Evolutionary conservation across 192 early-diverging fungal genomes (phyloP).

Genomic region (Thoreauomyces humboldtii): DNA sequence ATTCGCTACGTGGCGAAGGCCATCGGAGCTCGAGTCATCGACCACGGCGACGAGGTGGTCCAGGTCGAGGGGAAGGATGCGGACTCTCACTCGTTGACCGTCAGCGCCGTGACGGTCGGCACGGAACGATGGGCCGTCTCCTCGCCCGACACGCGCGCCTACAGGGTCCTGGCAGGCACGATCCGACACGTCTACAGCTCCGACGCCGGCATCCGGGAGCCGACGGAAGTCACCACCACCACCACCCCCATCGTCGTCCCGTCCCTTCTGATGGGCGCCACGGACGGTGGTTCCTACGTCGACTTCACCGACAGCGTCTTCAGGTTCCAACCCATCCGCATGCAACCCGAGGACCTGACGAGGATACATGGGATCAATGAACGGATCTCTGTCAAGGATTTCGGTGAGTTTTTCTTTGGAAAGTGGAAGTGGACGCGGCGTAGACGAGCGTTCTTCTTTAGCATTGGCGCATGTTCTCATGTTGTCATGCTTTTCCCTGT

Average conservation of each 20-base stretch:
- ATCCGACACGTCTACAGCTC: slow-evolving; percentile 21
- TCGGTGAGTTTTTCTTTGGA: no score
- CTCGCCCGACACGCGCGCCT: slow-evolving; percentile 4
- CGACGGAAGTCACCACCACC: background rate
- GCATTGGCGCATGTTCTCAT: no score
- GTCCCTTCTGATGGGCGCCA: slow-evolving; percentile 23
- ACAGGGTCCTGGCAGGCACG: slow-evolving; percentile 11
- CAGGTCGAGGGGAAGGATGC: background rate
- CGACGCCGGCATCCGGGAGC: background rate
- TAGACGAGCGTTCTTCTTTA: no score
- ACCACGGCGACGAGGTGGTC: background rate
- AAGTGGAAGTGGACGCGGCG: no score
- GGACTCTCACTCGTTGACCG: background rate
- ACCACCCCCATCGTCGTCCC: slow-evolving; percentile 33
- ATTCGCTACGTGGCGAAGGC: background rate
- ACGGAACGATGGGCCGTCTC: background rate
- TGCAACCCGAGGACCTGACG: slow-evolving; percentile 12
- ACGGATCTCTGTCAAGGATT: slow-evolving; percentile 21
- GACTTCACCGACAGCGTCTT: slow-evolving; percentile 14
- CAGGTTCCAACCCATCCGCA: slow-evolving; percentile 12
- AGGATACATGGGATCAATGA: slow-evolving; percentile 28
- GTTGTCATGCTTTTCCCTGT: no score
- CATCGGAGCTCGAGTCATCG: slow-evolving; percentile 10
- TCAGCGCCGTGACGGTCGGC: background rate
- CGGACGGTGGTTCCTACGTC: slow-evolving; percentile 12